A percentile compares a stretch with the other conserved stretches of the same genome.
Evolutionary conservation across 129 eudicot genomes (phyloP).

Genomic region (Silybum marianum): DNA sequence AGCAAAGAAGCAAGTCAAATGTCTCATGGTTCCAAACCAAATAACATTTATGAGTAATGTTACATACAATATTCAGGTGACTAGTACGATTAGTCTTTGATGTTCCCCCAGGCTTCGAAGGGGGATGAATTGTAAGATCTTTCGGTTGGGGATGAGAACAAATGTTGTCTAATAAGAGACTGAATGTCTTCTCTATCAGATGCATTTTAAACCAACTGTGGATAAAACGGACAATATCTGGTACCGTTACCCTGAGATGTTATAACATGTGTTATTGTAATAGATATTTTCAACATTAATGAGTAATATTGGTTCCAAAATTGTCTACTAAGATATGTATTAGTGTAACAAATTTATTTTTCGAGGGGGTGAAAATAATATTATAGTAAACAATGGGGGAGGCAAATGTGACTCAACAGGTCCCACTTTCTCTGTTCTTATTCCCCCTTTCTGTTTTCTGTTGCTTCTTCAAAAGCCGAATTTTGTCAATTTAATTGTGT

Average conservation of each 20-base stretch:
- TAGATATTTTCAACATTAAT: background rate
- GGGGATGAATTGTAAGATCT: too few relatives aligned
- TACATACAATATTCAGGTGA: background rate
- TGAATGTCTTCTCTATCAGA: too few relatives aligned
- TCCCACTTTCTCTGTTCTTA: constrained; percentile 4
- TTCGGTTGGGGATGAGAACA: too few relatives aligned
- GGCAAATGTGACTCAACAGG: background rate
- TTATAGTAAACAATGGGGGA: background rate
- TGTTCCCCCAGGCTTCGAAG: too few relatives aligned
- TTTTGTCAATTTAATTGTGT: constrained; percentile 27
- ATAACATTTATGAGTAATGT: background rate
- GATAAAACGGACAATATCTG: too few relatives aligned
- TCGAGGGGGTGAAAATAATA: background rate
- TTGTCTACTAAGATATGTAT: background rate
- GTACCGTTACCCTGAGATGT: too few relatives aligned
- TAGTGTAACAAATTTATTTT: background rate
- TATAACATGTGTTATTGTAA: background rate
- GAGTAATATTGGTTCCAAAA: background rate
- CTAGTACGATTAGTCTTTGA: too few relatives aligned
- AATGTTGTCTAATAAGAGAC: too few relatives aligned
- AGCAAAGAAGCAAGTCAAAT: too few relatives aligned
- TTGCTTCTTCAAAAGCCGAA: constrained; percentile 21
- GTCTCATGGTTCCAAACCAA: background rate
- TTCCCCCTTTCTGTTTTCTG: constrained; percentile 7
- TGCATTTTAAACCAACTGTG: too few relatives aligned